Evolutionary conservation across 2,329 filamentous ascomycete genomes (phyloP), one percentile per base, ranked within the genome.

Genomic region (Colletotrichum gloeosporioides): DNA sequence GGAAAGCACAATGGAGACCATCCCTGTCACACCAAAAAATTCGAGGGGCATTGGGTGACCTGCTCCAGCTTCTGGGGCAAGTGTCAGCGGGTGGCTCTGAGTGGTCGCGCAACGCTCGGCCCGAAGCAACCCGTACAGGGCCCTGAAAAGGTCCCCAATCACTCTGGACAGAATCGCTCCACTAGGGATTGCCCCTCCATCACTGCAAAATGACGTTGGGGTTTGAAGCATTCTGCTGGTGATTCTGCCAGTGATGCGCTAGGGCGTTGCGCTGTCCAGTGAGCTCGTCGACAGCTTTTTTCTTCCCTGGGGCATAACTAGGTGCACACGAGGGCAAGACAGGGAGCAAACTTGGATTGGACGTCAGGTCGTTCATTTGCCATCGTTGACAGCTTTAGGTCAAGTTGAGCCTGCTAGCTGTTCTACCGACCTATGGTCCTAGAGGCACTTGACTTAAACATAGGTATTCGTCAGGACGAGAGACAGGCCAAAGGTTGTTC

Each of bases 11-110:
- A 36, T 65, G 32, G 59, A 63, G 39, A 31, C 25, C 12, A 69
- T 31, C 74, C 73, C 64, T 76, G 74, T 76, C 74, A 62, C 74
- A 36, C 74, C 71, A 74, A 76, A 76, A 76, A 76, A 29, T 74
- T 76, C 74, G 74, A 76, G 74, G 74, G 74, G 74, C 69, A 76
- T 57, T 73, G 55, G 69, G 32, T 67, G 69, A 72, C 69, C 39
- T 39, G 34, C 63, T 13, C 34, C 64, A 55, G 64, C 32, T 76
- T 49, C 29, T 39, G 29, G 18, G 65, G 36, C 70, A 64, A 65
- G 70, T 65, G 49, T 22, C 68, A 65, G 72, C 63, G 44, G 34
- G 59, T 27, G 68, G 25, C 36, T 70, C 10, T 69, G 57, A 44
- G 29, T 49, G 74, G 63, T 36, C 65, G 70, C 49, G 27, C 10